Evolutionary conservation across 352 stramenopile species (phyloP).

Genomic region (Phytophthora agathidicida): DNA sequence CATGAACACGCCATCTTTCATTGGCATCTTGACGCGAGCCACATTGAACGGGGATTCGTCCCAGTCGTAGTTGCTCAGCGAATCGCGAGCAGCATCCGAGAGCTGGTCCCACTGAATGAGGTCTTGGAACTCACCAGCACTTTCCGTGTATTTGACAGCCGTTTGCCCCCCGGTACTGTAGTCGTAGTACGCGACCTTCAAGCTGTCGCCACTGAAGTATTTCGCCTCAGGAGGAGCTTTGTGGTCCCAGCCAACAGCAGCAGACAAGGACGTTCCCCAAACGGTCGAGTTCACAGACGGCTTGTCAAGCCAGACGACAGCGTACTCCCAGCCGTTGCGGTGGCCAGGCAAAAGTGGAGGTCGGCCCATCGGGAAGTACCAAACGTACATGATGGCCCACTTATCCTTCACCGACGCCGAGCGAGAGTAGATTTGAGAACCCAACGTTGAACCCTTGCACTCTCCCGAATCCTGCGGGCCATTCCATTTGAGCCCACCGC

Average conservation of each 20-base stretch:
- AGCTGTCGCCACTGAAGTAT: slow-evolving; percentile 23
- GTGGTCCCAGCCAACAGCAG: slow-evolving; percentile 29
- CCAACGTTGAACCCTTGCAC: slow-evolving; percentile 13
- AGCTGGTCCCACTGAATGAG: slow-evolving; percentile 36
- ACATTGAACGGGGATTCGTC: slow-evolving; percentile 18
- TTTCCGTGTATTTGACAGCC: slow-evolving; percentile 22
- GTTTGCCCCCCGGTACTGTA: slow-evolving; percentile 26
- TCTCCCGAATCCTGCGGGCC: slow-evolving; percentile 20
- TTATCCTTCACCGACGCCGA: slow-evolving; percentile 12
- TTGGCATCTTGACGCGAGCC: slow-evolving; percentile 27
- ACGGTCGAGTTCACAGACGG: slow-evolving; percentile 20
- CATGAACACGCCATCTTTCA: slow-evolving; percentile 39
- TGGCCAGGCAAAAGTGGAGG: slow-evolving; percentile 24
- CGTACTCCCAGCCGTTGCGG: slow-evolving; percentile 50
- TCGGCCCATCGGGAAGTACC: slow-evolving; percentile 48
- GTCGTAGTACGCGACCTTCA: slow-evolving; percentile 37
- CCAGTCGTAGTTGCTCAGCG: slow-evolving; percentile 33
- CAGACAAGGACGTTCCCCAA: slow-evolving; percentile 17
- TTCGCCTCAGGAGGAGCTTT: slow-evolving; percentile 18
- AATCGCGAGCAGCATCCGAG: slow-evolving; percentile 14
- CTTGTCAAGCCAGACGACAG: slow-evolving; percentile 45
- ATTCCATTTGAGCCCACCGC: slow-evolving; percentile 36
- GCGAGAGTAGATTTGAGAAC: slow-evolving; percentile 32
- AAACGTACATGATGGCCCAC: slow-evolving; percentile 30
- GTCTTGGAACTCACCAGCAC: slow-evolving; percentile 13